Evolutionary conservation across 257 asterid species (phyloP).

Genomic region (Lycium barbarum): DNA sequence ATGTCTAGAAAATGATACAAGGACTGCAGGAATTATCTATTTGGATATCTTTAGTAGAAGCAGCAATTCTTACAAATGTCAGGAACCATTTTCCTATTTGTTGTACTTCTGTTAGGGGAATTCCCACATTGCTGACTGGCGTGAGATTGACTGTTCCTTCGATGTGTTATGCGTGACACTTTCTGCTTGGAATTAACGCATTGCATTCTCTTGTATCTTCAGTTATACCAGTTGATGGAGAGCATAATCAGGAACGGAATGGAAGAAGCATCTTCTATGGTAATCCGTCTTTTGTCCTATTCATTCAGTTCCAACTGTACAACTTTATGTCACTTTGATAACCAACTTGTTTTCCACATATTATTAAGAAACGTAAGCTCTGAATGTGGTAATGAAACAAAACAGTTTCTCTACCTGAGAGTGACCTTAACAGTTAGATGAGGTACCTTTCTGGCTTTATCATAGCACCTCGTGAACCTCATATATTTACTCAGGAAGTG

Average conservation of each 20-base stretch:
- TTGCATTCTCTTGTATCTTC: slow-evolving; percentile 41
- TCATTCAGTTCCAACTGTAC: neutral
- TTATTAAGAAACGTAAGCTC: slow-evolving; percentile 5
- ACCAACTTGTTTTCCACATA: neutral
- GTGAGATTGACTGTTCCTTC: neutral
- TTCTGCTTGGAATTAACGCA: neutral
- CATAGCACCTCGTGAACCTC: slow-evolving; percentile 16
- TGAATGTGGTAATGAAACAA: slow-evolving; percentile 23
- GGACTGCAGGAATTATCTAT: neutral
- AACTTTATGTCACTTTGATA: neutral
- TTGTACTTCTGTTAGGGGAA: slow-evolving; percentile 14
- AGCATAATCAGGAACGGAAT: slow-evolving; percentile 73
- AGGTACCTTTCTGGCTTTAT: slow-evolving; percentile 12
- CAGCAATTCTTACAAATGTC: neutral
- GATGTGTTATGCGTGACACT: slow-evolving; percentile 1
- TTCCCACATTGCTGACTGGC: neutral
- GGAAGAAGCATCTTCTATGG: slow-evolving; percentile 65
- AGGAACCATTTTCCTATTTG: slow-evolving; percentile 15
- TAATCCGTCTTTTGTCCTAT: slow-evolving; percentile 40
- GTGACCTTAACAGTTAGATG: slow-evolving; percentile 18
- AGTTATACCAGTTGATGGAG: slow-evolving; percentile 82
- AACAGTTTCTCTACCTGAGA: slow-evolving; percentile 20
- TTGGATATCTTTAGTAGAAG: slow-evolving; percentile 1
- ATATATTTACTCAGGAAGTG: slow-evolving; percentile 62
- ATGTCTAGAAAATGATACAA: neutral